Base-by-base conservation (phyloP, 495 filamentous ascomycete species). In the Penicillium macrosclerotiorum region DNA sequence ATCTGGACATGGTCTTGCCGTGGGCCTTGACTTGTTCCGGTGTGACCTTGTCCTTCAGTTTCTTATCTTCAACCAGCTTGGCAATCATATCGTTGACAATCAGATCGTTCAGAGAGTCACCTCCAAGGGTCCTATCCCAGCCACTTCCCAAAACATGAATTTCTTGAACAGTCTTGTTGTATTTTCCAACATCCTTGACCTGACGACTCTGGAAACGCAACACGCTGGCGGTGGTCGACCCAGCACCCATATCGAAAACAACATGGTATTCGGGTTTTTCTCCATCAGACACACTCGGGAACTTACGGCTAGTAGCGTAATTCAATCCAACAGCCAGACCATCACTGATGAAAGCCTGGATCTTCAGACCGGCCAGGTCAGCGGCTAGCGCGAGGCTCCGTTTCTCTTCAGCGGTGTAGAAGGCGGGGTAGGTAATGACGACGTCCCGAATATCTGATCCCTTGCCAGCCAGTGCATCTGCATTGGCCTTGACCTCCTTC, bases 221-320 rank as follows among this genome's bases (percentile, higher is more conserved):
- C 13, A 99, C 75, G 6, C 90, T 94, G n/a, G 92, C 93, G 45
- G 89, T 95, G 12, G 94, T 89, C n/a, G 89, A 95, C 7, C 93
- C 93, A 57, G 93, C 93, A 47, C 93, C 93, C 91, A 97, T 96
- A 56, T 99, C 94, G 54, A 90, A 97, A 13, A 99, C 80, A 59
- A 99, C 74, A 61, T 99, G 89, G 56, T 86, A 80, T 64, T 99
- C 93, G 3, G 93, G 88, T 72, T 89, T 91, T 54, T 83, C 84
- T 34, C 90, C 91, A 43, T 92, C 84, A 31, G 79, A 86, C 27
- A 94, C 72, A 49, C 76, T 87, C 12, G 89, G 89, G 68, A 99
- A 99, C 16, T 82, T 88, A 53, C 93, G 79, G 55, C 80, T 85
- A 12, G 89, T 96, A 14, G 93, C 93, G 63, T 96, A 99, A 65